phyloP scores from a whole-genome alignment of 2,329 filamentous ascomycete species.

The Magnaporthiopsis poae region DNA sequence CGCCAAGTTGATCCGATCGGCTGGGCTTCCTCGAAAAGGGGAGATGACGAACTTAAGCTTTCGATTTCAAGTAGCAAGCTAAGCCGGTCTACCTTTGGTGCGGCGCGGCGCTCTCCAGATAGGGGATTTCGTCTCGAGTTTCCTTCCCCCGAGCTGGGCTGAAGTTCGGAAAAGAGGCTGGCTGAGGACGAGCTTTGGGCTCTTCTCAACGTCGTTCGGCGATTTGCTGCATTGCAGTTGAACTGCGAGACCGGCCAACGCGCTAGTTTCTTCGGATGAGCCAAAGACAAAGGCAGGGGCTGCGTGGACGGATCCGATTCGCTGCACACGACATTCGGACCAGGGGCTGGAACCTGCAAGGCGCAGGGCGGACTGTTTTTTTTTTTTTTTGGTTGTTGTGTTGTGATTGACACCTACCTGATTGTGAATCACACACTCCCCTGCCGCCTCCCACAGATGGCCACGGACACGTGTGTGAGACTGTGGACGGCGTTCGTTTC shows the following conservation, averaged over 20 bases:
- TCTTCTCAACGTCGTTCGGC: neutral
- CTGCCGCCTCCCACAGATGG: neutral
- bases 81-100: neutral
- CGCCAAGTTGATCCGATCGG: neutral
- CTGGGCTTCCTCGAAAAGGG: neutral
- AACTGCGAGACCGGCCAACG: neutral
- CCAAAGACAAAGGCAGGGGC: neutral
- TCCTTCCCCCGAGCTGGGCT: no score
- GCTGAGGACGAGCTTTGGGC: no score
- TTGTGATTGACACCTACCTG: neutral
- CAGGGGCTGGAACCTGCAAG: neutral
- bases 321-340: neutral
- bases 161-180: neutral
- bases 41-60: neutral
- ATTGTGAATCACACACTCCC: neutral
- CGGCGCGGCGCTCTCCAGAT: neutral
- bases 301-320: neutral
- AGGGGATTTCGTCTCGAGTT: neutral
- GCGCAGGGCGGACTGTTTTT: neutral
- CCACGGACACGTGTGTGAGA: neutral
- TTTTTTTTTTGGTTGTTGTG: neutral
- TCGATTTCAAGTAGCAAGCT: neutral
- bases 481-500: neutral
- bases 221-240: neutral
- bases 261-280: neutral